Evolutionary conservation across 441 rosid species (phyloP).

Genomic region (Pelargonium fulgidum): DNA sequence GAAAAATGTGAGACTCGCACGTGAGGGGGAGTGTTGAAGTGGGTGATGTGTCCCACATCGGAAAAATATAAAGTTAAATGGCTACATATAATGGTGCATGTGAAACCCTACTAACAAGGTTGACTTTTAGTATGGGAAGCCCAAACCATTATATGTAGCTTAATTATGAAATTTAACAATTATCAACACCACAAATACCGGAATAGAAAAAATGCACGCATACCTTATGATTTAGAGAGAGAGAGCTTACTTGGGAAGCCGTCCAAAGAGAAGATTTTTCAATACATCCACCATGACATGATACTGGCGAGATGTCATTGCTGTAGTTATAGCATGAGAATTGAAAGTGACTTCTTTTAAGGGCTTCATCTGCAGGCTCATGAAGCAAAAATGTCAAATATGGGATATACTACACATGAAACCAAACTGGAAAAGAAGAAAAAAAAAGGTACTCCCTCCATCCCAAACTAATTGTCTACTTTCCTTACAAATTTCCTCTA

Average conservation of each 20-base stretch:
- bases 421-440: background rate
- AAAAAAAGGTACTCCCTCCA: background rate
- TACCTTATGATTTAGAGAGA: conserved; percentile 11
- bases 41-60: too few relatives aligned
- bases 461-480: conserved; percentile 5
- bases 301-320: conserved; percentile 99
- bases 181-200: background rate
- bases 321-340: conserved; percentile 76
- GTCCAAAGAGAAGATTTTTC: conserved; percentile 96
- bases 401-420: background rate
- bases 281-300: conserved; percentile 98
- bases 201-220: background rate
- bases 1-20: too few relatives aligned
- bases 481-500: too few relatives aligned
- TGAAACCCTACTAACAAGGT: too few relatives aligned
- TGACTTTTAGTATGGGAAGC: conserved; percentile 9
- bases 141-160: background rate
- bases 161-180: background rate
- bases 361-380: conserved; percentile 76
- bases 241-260: conserved; percentile 84
- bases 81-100: too few relatives aligned
- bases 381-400: conserved; percentile 18
- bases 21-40: too few relatives aligned
- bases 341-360: conserved; percentile 93
- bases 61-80: too few relatives aligned